A percentile compares a stretch with the other conserved stretches of the same genome.
Evolutionary conservation across 306 rosid genomes (phyloP).

Genomic region (Phaseolus lunatus): DNA sequence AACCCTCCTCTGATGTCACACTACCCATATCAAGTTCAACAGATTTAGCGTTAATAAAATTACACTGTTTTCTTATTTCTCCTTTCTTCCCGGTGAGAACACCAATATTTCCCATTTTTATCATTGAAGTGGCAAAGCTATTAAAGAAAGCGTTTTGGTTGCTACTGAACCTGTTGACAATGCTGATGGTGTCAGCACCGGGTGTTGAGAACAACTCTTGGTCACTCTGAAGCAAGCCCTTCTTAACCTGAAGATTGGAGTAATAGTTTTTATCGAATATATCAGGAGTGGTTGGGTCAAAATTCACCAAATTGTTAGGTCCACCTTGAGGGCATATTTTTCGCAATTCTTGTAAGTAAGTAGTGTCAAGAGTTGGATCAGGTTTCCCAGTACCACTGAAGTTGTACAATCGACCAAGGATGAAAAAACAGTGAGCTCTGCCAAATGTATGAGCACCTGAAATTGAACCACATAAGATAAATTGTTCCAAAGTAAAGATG

Average conservation of each 20-base stretch:
- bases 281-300: slow-evolving; percentile 47
- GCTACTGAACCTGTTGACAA: slow-evolving; percentile 36
- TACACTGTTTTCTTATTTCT: slow-evolving; percentile 47
- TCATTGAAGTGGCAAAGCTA: slow-evolving; percentile 37
- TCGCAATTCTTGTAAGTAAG: slow-evolving; percentile 20
- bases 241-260: slow-evolving; percentile 38
- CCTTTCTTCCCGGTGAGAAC: slow-evolving; percentile 44
- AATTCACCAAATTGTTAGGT: slow-evolving; percentile 22
- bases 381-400: slow-evolving; percentile 38
- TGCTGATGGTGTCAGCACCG: slow-evolving; percentile 35
- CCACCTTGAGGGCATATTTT: slow-evolving; percentile 39
- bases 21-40: not conserved
- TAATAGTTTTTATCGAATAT: slow-evolving; percentile 46
- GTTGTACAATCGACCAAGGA: slow-evolving; percentile 40
- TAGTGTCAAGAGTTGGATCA: slow-evolving; percentile 48
- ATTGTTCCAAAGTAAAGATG: not conserved
- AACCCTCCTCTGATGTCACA: slow-evolving; percentile 2
- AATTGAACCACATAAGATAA: not conserved
- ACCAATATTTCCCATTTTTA: slow-evolving; percentile 51
- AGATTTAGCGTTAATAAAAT: slow-evolving; percentile 43
- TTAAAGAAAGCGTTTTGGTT: slow-evolving; percentile 35
- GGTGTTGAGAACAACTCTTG: slow-evolving; percentile 52
- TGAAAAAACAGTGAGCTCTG: slow-evolving; percentile 33
- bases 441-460: slow-evolving; percentile 62
- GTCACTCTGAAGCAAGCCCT: slow-evolving; percentile 49